Conservation (phyloP, 257 asterid species). For the Haberlea rhodopensis region DNA sequence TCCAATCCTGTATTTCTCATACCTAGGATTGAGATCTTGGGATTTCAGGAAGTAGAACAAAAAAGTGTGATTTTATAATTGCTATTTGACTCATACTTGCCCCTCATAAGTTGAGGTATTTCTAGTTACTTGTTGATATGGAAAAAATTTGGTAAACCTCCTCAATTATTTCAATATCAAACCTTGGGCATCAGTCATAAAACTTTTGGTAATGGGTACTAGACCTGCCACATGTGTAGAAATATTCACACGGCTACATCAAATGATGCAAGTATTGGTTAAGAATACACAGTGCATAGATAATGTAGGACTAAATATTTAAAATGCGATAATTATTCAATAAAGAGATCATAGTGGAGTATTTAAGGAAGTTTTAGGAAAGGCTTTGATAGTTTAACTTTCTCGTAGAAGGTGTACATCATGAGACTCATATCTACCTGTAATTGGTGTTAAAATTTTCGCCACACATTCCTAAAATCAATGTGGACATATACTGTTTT, state of each 20-base stretch:
- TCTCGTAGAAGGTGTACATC: background rate
- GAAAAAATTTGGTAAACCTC: background rate
- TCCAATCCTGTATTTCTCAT: slow-evolving; percentile 14
- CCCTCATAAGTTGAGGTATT: background rate
- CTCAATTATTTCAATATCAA: background rate
- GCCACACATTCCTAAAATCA: slow-evolving; percentile 20
- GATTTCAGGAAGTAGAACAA: background rate
- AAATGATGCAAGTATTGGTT: background rate
- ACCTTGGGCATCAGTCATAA: background rate
- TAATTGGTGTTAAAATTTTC: background rate
- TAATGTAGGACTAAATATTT: background rate
- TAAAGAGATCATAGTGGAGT: slow-evolving; percentile 14
- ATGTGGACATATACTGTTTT: background rate
- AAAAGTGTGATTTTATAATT: background rate
- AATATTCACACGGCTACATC: background rate
- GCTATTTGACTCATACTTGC: background rate
- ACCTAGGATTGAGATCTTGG: background rate
- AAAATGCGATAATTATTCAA: slow-evolving; percentile 2
- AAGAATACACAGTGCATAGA: background rate
- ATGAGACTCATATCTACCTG: background rate
- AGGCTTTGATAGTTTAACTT: background rate
- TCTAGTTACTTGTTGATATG: background rate
- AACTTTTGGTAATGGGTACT: background rate
- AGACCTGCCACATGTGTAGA: background rate
- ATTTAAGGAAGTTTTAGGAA: background rate